A percentile compares a stretch with the other conserved stretches of the same genome.
phyloP scores from a whole-genome alignment of 1,284 basidiomycete species.

The Trametes sp. region DNA sequence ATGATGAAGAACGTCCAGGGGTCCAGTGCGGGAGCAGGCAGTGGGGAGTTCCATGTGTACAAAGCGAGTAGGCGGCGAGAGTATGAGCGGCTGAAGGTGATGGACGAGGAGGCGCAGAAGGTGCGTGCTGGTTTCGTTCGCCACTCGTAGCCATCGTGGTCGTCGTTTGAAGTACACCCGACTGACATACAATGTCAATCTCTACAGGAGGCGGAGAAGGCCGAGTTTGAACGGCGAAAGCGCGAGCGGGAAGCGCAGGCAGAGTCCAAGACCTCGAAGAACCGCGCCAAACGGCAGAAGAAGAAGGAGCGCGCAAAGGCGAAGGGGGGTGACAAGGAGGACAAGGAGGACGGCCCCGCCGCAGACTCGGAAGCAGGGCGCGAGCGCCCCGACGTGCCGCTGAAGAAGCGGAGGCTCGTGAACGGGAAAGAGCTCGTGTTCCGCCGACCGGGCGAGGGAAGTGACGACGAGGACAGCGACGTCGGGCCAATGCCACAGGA shows the following conservation, averaged over 20 bases:
- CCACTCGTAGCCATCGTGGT: too few species aligned
- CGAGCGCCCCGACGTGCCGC: constrained; percentile 40
- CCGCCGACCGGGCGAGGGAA: constrained; percentile 59
- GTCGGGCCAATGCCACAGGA: constrained; percentile 35
- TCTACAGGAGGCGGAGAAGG: constrained; percentile 66
- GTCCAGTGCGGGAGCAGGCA: constrained; percentile 91
- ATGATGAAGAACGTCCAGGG: constrained; percentile 99
- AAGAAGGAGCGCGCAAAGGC: constrained; percentile 77
- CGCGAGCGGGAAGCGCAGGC: constrained; percentile 69
- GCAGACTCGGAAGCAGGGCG: constrained; percentile 34
- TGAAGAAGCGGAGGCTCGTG: constrained; percentile 61
- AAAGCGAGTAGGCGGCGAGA: constrained; percentile 94
- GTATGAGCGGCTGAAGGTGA: constrained; percentile 91
- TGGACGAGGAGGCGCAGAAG: constrained; percentile 85
- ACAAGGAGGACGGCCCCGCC: constrained; percentile 13
- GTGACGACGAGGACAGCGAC: constrained; percentile 49
- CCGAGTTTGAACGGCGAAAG: constrained; percentile 74
- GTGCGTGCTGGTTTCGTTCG: constrained; percentile 50
- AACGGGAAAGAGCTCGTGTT: constrained; percentile 69
- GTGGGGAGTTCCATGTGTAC: constrained; percentile 98
- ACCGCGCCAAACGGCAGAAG: constrained; percentile 89
- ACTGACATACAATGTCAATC: too few species aligned
- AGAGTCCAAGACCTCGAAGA: constrained; percentile 91
- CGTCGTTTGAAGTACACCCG: too few species aligned
- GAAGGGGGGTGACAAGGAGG: constrained; percentile 39